phyloP scores from a whole-genome alignment of 176 grass and related monocot genomes.

The Secale cereale region DNA sequence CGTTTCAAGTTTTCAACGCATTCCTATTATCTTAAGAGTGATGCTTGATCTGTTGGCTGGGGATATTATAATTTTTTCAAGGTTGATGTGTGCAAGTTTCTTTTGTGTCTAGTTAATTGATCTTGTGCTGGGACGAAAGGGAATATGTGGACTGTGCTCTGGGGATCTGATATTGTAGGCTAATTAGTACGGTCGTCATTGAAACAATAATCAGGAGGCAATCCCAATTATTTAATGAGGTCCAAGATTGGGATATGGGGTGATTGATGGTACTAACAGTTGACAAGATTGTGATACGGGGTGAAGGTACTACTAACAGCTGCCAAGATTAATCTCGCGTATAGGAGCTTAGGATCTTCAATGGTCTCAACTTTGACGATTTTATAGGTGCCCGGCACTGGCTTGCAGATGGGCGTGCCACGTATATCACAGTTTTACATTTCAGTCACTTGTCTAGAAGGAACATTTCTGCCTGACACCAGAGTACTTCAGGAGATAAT shows the following conservation, averaged over 20 bases:
- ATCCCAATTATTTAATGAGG: constrained; percentile 9
- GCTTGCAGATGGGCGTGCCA: neutral
- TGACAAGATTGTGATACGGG: neutral
- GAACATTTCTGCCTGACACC: constrained; percentile 3
- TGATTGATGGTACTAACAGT: neutral
- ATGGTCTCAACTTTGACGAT: neutral
- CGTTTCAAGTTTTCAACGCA: neutral
- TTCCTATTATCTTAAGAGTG: neutral
- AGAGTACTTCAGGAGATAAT: neutral
- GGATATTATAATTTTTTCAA: neutral
- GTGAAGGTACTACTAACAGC: neutral
- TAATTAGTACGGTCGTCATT: constrained; percentile 10
- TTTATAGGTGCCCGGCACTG: neutral
- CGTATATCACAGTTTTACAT: neutral
- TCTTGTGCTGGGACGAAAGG: neutral
- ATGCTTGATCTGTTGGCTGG: constrained; percentile 8
- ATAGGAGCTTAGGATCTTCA: neutral
- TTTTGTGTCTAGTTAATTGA: constrained; percentile 9
- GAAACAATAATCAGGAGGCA: neutral
- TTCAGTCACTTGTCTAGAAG: neutral
- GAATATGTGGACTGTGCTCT: constrained; percentile 18
- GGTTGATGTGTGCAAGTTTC: neutral
- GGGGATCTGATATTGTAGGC: constrained; percentile 32
- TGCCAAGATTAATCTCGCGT: neutral
- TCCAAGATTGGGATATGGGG: constrained; percentile 14